Evolutionary conservation across 495 filamentous ascomycete species (phyloP).

Genomic region (Aspergillus conjunctus): DNA sequence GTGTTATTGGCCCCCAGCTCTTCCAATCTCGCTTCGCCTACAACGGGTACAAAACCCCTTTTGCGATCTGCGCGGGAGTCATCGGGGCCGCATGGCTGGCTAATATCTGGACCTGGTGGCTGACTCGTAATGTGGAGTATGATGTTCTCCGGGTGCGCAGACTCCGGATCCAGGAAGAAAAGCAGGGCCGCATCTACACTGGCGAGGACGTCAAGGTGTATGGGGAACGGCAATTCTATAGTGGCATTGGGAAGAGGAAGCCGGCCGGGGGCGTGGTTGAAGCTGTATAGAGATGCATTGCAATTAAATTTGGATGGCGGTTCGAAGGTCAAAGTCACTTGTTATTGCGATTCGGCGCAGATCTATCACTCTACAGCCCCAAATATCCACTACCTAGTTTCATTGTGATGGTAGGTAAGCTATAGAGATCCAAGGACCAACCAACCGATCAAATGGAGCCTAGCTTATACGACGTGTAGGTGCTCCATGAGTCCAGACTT

Average conservation of each 20-base stretch:
- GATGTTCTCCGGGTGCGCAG: constrained; percentile 32
- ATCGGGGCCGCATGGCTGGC: constrained; percentile 27
- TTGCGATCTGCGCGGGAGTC: constrained; percentile 31
- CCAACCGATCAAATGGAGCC: no score
- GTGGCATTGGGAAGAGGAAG: constrained; percentile 7
- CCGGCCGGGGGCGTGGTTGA: background rate
- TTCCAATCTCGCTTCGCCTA: constrained; percentile 32
- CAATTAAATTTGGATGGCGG: no score
- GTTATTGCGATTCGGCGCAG: no score
- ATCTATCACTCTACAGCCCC: no score
- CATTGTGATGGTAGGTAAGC: no score
- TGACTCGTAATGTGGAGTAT: constrained; percentile 35
- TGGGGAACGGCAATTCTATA: constrained; percentile 16
- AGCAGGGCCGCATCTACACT: constrained; percentile 25
- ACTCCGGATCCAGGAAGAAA: constrained; percentile 25
- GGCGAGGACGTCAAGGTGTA: constrained; percentile 27
- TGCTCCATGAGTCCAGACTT: no score
- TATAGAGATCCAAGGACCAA: no score
- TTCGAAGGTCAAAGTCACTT: no score
- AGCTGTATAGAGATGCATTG: background rate
- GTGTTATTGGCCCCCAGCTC: constrained; percentile 36
- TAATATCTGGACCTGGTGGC: constrained; percentile 36
- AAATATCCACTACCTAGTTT: no score
- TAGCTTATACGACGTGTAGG: no score
- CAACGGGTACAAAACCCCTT: constrained; percentile 35